These are phyloP conservation scores for Thymus quinquecostatus DNA, from an alignment of 257 asterid species.

Conservation along the genomic window DNA sequence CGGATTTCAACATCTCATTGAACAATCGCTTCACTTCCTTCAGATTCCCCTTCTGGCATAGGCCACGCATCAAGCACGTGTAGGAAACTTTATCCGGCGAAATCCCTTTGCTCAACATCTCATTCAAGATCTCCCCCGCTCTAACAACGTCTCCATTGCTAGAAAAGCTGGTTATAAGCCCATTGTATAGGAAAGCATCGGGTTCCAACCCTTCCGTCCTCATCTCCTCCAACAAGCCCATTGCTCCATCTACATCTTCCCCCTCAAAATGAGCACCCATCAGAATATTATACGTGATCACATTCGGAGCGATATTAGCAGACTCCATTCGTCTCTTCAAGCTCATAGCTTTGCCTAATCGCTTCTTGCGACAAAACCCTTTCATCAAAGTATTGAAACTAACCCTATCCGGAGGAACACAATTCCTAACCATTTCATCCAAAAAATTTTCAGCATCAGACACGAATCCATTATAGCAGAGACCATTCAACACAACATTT, in stretches of 20 bases:
- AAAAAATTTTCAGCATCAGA: constrained; percentile 50
- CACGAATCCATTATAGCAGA: constrained; percentile 51
- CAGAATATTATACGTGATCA: constrained; percentile 51
- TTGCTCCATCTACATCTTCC: constrained; percentile 50
- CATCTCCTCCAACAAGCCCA: constrained; percentile 58
- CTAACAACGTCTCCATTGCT: constrained; percentile 46
- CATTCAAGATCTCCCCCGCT: constrained; percentile 53
- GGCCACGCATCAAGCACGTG: constrained; percentile 60
- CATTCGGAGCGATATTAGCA: constrained; percentile 43
- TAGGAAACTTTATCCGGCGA: constrained; percentile 55
- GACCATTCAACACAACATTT: constrained; percentile 61
- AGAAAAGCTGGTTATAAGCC: constrained; percentile 58
- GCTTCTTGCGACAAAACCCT: constrained; percentile 65
- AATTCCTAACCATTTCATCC: constrained; percentile 45
- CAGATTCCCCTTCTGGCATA: constrained; percentile 58
- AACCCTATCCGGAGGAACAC: constrained; percentile 46
- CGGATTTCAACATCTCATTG: constrained; percentile 56
- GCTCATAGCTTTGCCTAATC: constrained; percentile 49
- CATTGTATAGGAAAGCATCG: constrained; percentile 48
- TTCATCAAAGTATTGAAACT: constrained; percentile 65
- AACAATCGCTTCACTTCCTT: constrained; percentile 53
- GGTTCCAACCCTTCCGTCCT: constrained; percentile 48
- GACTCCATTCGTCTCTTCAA: constrained; percentile 60
- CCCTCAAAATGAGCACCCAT: constrained; percentile 52
- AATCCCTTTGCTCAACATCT: constrained; percentile 61